Base-by-base conservation (phyloP, 306 rosid genomes). In the Pterocarpus santalinus region DNA sequence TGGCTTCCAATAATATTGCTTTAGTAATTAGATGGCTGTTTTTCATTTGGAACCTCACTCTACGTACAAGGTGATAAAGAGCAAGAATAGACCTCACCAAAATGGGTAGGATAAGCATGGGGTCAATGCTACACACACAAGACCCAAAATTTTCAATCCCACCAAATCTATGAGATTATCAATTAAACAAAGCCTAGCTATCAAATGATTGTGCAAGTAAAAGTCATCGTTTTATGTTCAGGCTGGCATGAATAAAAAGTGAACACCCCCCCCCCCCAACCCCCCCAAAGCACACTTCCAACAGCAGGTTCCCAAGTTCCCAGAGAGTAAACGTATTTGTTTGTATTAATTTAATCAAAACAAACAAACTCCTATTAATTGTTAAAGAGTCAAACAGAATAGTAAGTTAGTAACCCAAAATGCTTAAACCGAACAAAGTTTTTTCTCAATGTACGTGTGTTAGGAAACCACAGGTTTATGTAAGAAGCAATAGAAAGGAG, bases 1-100 rank as follows among this genome's bases (percentile, higher is more conserved):
- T 16, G 35, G 3, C 41, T 65, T 65, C 64, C 11, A 2, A 72
- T 57, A 80, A 62, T 62, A 71, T 71, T 63, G 14, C 11, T 65
- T 15, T 17, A 13, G 68, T 32, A 47, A 7, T 28, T 15, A 22
- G 5, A 64, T 51, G 72, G 66, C 5, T 36, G 62, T 30, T 30
- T 36, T 49, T 22, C 2, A 38, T 65, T 53, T 55, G 38, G 44
- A 53, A 64, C 8, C 14, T 41, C 32, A 32, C 12, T 47, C 74
- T 44, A 41, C 32, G 61, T 30, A 66, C 47, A 65, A 22, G 28
- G 28, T 69, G 74, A 72, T 64, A 52, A 39, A 39, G 38, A 64
- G 51, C 14, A 60, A 16, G 22, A 16, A 3, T 11, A 30, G 32
- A 22, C 14, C 41, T 74, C 78, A 74, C 44, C 15, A 22, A 30